Evolutionary conservation across 768 basidiomycete genomes (phyloP).

Genomic region (Pleurotus ostreatus): DNA sequence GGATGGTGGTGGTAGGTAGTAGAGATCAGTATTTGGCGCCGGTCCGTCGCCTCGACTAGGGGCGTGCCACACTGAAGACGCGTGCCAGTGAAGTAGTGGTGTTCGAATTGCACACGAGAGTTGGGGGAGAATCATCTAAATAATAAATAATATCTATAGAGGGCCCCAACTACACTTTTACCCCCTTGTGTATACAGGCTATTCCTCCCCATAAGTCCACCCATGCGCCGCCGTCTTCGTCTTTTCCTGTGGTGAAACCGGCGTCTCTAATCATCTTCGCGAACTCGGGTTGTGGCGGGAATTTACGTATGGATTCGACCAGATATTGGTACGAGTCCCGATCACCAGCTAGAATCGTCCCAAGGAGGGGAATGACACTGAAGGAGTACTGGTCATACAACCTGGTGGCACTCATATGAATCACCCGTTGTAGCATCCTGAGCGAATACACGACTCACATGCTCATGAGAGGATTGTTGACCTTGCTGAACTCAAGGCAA

Average conservation of each 20-base stretch:
- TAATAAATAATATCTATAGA: no score
- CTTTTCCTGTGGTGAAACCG: constrained; percentile 71
- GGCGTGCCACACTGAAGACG: not conserved
- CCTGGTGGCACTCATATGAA: constrained; percentile 35
- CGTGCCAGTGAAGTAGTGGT: not conserved
- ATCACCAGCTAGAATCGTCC: constrained; percentile 96
- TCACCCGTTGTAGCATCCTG: not conserved
- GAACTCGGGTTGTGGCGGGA: constrained; percentile 86
- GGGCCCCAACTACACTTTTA: constrained; percentile 52
- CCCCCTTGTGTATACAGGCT: constrained; percentile 79
- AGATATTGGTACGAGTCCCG: constrained; percentile 95
- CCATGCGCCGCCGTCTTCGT: constrained; percentile 83
- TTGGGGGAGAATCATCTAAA: no score
- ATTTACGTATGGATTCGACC: constrained; percentile 93
- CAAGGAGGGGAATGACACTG: constrained; percentile 88
- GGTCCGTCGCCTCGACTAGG: not conserved
- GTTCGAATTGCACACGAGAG: no score
- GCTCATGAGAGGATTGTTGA: constrained; percentile 81
- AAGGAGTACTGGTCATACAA: constrained; percentile 96
- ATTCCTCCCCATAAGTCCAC: constrained; percentile 84
- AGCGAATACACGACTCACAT: constrained; percentile 49
- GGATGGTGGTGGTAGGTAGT: constrained; percentile 23
- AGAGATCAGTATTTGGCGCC: constrained; percentile 7
- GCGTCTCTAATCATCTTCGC: constrained; percentile 85
- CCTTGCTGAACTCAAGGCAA: constrained; percentile 94